Evolutionary conservation across 129 eudicot species (phyloP).

Genomic region (Cynara cardunculus): DNA sequence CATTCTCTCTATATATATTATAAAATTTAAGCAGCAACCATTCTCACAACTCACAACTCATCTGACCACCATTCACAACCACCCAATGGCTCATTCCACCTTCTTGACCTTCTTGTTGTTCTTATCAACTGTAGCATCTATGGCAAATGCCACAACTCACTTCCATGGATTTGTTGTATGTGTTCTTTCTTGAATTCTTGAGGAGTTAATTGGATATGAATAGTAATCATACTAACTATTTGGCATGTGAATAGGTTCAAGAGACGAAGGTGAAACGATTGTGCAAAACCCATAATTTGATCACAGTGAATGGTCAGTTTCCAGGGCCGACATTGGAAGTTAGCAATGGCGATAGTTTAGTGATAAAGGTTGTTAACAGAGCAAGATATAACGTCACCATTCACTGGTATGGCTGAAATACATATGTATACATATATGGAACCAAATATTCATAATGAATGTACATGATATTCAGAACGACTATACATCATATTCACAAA

Average conservation of each 20-base stretch:
- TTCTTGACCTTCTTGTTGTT: conserved; percentile 40
- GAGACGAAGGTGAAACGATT: conserved; percentile 78
- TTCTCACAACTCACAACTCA: conserved; percentile 30
- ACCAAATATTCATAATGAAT: neutral
- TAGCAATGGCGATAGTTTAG: conserved; percentile 69
- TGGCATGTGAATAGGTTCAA: conserved; percentile 53
- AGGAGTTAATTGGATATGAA: neutral
- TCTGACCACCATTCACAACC: conserved; percentile 7
- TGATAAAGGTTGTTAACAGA: conserved; percentile 65
- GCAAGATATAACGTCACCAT: conserved; percentile 85
- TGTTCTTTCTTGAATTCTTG: neutral
- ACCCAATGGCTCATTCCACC: conserved; percentile 33
- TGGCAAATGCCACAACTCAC: conserved; percentile 56
- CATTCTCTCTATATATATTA: conserved; percentile 42
- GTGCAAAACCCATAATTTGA: conserved; percentile 63
- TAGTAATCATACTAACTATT: conserved; percentile 9
- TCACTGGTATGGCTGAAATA: conserved; percentile 56
- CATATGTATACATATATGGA: neutral
- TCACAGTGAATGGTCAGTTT: conserved; percentile 79
- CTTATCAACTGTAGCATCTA: conserved; percentile 36
- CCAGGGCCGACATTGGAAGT: conserved; percentile 94
- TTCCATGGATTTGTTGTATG: conserved; percentile 68
- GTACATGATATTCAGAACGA: neutral
- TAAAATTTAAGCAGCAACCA: conserved; percentile 18
- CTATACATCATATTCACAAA: neutral